A percentile compares a stretch with the other conserved stretches of the same genome.
Evolutionary conservation across 2,329 filamentous ascomycete genomes (phyloP).

Genomic region (Mycosphaerella sp.): DNA sequence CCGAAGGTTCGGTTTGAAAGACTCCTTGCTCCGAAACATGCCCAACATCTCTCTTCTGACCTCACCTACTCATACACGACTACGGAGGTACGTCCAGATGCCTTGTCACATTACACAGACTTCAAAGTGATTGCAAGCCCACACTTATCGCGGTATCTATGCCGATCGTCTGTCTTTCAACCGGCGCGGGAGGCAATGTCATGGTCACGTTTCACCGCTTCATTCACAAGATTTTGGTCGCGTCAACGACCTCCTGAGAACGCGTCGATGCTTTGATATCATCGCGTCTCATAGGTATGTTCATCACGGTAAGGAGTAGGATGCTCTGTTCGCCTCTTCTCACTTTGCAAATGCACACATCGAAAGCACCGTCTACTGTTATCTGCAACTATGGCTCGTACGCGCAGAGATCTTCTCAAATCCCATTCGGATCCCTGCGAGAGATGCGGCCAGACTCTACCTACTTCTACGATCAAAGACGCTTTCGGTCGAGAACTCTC

Average conservation of each 20-base stretch:
- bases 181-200: too few species aligned
- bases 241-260: too few species aligned
- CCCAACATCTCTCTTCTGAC: background rate
- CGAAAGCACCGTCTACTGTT: background rate
- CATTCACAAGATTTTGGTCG: too few species aligned
- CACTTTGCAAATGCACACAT: background rate
- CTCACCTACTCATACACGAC: background rate
- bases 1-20: too few species aligned
- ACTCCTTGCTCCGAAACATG: background rate
- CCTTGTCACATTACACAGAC: background rate
- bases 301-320: too few species aligned
- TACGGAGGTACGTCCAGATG: background rate
- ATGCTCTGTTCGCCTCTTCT: too few species aligned
- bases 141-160: too few species aligned
- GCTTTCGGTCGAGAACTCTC: conserved; percentile 27
- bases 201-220: too few species aligned
- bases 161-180: too few species aligned
- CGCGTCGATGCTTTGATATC: too few species aligned
- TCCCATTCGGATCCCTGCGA: background rate
- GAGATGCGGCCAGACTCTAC: background rate
- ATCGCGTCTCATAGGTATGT: too few species aligned
- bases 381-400: background rate
- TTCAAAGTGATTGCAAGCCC: too few species aligned
- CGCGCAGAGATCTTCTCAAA: background rate
- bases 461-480: conserved; percentile 34